phyloP scores from a whole-genome alignment of 202 grass and related monocot species.

The Musa balbisiana region DNA sequence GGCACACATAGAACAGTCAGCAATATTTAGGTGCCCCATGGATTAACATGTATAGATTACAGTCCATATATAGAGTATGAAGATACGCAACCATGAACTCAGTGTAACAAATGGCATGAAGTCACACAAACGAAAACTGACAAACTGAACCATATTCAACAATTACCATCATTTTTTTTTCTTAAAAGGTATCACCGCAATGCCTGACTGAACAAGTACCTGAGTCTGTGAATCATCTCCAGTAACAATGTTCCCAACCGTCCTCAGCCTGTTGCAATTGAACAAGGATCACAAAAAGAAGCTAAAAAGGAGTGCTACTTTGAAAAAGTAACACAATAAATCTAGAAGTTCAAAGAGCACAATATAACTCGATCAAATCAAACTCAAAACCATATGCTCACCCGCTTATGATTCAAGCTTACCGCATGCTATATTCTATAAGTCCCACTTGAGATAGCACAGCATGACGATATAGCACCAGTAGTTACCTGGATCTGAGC shows the following conservation, averaged over 20 bases:
- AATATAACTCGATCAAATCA: not conserved
- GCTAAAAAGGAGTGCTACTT: not conserved
- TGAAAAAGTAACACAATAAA: not conserved
- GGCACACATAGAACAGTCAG: not conserved
- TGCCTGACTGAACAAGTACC: conserved; percentile 28
- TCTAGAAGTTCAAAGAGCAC: not conserved
- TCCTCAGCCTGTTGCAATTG: conserved; percentile 42
- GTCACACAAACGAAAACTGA: not conserved
- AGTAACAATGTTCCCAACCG: conserved; percentile 52
- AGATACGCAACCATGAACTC: not conserved
- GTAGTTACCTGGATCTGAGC: conserved; percentile 74
- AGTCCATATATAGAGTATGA: not conserved
- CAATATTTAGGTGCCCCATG: not conserved
- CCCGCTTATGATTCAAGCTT: not conserved
- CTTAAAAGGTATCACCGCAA: not conserved
- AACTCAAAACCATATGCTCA: not conserved
- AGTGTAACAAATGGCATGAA: not conserved
- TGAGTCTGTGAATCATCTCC: conserved; percentile 70
- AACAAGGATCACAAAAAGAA: not conserved
- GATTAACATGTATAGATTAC: not conserved
- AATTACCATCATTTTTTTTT: not conserved
- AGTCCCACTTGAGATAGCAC: not conserved
- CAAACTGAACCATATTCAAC: not conserved
- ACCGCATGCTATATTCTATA: no score
- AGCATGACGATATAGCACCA: not conserved